Evolutionary conservation across 2,329 filamentous ascomycete genomes (phyloP), one percentile per base, ranked within the genome.

Genomic region (Raffaelea ambrosiae): DNA sequence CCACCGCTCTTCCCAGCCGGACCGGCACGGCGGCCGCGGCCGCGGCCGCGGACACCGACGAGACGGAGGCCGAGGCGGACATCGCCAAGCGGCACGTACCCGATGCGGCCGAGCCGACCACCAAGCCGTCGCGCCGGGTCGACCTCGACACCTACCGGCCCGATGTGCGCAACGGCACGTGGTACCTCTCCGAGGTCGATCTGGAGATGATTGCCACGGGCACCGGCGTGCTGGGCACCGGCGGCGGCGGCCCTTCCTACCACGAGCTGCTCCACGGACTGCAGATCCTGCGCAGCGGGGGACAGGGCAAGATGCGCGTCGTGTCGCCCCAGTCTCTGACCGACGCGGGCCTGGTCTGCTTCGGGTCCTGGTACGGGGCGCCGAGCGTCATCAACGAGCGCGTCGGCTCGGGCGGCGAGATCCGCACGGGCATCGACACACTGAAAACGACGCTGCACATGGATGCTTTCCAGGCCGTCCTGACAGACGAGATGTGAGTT

Each of bases 151-250:
- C 57, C 0, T 80, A 79, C 55, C 66, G 59, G 4, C 78, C 78
- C 2, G 66, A 66, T 1, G 69, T 76, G 2, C 64, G 63, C 40
- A 64, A 70, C 18, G 67, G 75, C 9, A 59, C 71, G n/a, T 82
- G 79, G 79, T 72, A 72, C 48, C 61, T 82, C 36, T 76, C 69
- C 8, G 76, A 81, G 54, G 74, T 72, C 0, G 79, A 82, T 55
- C 63, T 81, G 5, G 61, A 65, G 31, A 81, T 73, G 64, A 73
- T 83, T 31, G 63, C 73, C 1, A 76, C 68, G 9, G 79, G 79
- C 1, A 78, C 76, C 55, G 79, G 80, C 51, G 74, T 83, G 46
- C 66, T 83, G 0, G 78, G 76, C 2, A 79, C 76, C 1, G 79
- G 77, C 18, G 77, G 78, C 3, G 77, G 78, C 18, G 77, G 77